A percentile compares a stretch with the other conserved stretches of the same genome.
phyloP scores from a whole-genome alignment of 345 rosid genomes.

The Ailanthus altissimus region DNA sequence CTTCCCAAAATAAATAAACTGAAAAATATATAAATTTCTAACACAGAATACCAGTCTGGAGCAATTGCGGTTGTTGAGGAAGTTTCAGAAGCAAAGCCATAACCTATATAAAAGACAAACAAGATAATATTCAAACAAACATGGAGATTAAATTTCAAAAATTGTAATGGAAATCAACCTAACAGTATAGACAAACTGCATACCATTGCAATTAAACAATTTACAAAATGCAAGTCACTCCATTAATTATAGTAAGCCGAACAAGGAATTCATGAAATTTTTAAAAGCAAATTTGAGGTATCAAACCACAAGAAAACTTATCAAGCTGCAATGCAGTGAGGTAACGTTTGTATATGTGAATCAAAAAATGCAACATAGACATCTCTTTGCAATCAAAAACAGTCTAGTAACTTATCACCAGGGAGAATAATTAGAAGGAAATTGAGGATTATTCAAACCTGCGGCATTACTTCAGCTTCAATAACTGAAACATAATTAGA shows the following conservation, averaged over 20 bases:
- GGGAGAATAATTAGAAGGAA: constrained; percentile 16
- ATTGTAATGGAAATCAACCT: not conserved
- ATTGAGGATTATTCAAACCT: constrained; percentile 44
- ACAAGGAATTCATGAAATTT: not conserved
- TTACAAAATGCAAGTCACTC: not conserved
- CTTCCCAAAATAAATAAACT: not conserved
- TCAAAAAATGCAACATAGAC: not conserved
- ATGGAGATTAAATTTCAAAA: not conserved
- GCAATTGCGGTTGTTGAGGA: constrained; percentile 89
- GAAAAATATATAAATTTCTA: not conserved
- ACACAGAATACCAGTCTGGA: constrained; percentile 71
- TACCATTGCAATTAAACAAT: not conserved
- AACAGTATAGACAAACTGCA: not conserved
- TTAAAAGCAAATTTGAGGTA: not conserved
- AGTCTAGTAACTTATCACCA: not conserved
- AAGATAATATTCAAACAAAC: not conserved
- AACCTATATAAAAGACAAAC: constrained; percentile 46
- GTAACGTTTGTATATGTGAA: not conserved
- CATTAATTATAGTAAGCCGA: not conserved
- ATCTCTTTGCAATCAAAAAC: not conserved
- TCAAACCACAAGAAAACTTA: constrained; percentile 6
- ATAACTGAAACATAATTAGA: constrained; percentile 75
- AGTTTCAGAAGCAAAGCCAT: constrained; percentile 82
- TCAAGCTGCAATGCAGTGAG: not conserved
- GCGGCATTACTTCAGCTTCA: constrained; percentile 94